A percentile compares a stretch with the other conserved stretches of the same genome.
Conservation (phyloP, 1,284 basidiomycete species). For the Phellopilus nigrolimitatus region DNA sequence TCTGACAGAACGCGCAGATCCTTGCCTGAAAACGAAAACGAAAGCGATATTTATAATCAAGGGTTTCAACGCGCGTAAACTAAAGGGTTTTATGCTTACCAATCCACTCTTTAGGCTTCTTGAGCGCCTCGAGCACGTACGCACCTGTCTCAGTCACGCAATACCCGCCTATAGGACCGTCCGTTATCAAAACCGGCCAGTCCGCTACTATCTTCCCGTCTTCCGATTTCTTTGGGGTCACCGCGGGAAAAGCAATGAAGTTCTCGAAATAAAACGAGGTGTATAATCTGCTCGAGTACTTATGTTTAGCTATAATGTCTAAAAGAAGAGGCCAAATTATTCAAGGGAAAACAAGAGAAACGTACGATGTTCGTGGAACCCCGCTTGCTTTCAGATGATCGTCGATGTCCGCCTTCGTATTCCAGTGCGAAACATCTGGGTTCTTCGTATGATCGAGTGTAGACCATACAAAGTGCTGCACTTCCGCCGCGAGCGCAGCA, state of each 20-base stretch:
- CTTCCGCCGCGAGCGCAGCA: conserved; percentile 26
- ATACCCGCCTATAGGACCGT: conserved; percentile 5
- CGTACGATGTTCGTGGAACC: conserved; percentile 23
- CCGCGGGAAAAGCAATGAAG: conserved; percentile 7
- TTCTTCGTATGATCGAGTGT: conserved; percentile 20
- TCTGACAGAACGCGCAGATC: conserved; percentile 8
- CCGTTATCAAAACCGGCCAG: not conserved
- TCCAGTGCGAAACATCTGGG: conserved; percentile 23
- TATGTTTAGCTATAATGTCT: not conserved
- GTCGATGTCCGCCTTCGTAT: conserved; percentile 26
- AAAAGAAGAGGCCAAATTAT: no score
- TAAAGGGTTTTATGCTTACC: conserved; percentile 1
- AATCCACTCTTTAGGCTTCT: conserved; percentile 18
- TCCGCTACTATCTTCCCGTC: conserved; percentile 2
- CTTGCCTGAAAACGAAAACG: conserved; percentile 1
- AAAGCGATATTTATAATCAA: no score
- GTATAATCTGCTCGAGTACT: conserved; percentile 17
- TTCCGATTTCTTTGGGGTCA: conserved; percentile 1
- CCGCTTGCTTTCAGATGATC: conserved; percentile 24
- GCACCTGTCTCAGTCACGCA: conserved; percentile 10
- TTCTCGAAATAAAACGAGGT: conserved; percentile 25
- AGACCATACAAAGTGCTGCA: conserved; percentile 29
- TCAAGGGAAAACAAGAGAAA: not conserved
- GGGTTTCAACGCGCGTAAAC: not conserved
- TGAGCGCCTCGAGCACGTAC: conserved; percentile 16